Evolutionary conservation across 129 eudicot species (phyloP), one percentile per base, ranked within the genome.

Genomic region (Tanacetum coccineum): DNA sequence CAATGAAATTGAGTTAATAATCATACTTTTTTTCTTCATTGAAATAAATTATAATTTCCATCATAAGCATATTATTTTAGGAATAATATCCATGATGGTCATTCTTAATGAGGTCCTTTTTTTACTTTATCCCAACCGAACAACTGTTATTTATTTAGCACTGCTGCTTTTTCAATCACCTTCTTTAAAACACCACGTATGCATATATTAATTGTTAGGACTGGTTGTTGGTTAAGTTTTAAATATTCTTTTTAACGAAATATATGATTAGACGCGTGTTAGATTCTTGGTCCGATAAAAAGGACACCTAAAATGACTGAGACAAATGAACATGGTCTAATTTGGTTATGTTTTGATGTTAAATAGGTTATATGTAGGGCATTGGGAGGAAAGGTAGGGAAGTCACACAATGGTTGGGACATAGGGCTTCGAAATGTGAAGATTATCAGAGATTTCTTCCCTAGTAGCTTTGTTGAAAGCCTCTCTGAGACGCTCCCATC

Each of bases 371-470:
- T 90, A 63, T 80, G 95, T 45, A 82, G 97, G 73, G 88, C 95
- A 66, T 74, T 90, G 58, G 97, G 97, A 18, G 97, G 97, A 18
- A 82, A 80, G 68, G 87, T 90, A 45, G 87, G 83, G 47, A 84
- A 74, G 71, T 78, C 97, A 25, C 10, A 62, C 4, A 83, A 71
- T 62, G 97, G 97, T 19, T 90, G 97, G 97, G 97, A 90, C 60
- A 69, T 90, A 70, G 95, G 95, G 20, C 76, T 87, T 6, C 82
- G 91, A 56, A 66, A 80, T 59, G 87, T 90, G 53, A 82, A 55
- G 51, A 59, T 83, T 30, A 42, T 74, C 50, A 77, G 81, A 54
- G 81, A 78, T 64, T 54, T 76, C 70, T 78, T 70, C 52, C 73
- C 87, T 32, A 67, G 66, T 64, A 57, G 56, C 14, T 74, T 68